Conservation (phyloP, 2,329 filamentous ascomycete genomes). For the Phialophora expanda region DNA sequence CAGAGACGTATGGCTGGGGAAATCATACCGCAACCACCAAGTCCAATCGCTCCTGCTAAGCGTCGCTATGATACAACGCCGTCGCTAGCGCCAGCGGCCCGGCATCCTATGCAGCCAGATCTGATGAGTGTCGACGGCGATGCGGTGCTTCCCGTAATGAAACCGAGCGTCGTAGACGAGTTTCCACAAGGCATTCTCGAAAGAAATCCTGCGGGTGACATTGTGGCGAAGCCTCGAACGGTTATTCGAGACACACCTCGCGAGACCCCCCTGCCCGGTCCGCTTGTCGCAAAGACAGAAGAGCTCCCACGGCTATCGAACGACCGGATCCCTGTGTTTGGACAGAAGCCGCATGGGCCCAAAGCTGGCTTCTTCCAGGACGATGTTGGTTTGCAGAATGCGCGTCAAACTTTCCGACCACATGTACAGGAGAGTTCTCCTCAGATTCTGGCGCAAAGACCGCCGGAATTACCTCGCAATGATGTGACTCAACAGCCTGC, state of each 20-base stretch:
- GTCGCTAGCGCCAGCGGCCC: slow-evolving; percentile 43
- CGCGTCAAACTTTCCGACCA: slow-evolving; percentile 45
- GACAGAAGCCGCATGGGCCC: slow-evolving; percentile 48
- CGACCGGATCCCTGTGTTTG: slow-evolving; percentile 43
- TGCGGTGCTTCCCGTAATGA: slow-evolving; percentile 45
- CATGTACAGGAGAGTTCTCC: slow-evolving; percentile 44
- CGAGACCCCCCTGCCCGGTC: slow-evolving; percentile 24
- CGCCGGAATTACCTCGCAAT: slow-evolving; percentile 25
- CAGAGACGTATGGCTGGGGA: slow-evolving; percentile 53
- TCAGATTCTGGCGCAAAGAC: slow-evolving; percentile 34
- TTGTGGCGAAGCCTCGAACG: slow-evolving; percentile 31
- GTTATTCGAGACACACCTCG: slow-evolving; percentile 24
- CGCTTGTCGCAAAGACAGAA: slow-evolving; percentile 38
- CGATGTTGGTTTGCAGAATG: slow-evolving; percentile 41
- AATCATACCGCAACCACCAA: slow-evolving; percentile 51
- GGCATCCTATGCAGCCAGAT: slow-evolving; percentile 43
- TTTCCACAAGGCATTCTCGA: slow-evolving; percentile 34
- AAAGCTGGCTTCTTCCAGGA: slow-evolving; percentile 53
- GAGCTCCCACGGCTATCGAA: slow-evolving; percentile 42
- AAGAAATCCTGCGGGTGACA: slow-evolving; percentile 30
- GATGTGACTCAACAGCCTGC: slow-evolving; percentile 23
- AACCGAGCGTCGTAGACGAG: slow-evolving; percentile 40
- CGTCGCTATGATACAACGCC: slow-evolving; percentile 55
- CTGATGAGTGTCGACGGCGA: slow-evolving; percentile 47
- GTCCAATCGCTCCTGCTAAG: slow-evolving; percentile 51